A percentile compares a stretch with the other conserved stretches of the same genome.
phyloP scores from a whole-genome alignment of 257 asterid species.

The Salvia hispanica region DNA sequence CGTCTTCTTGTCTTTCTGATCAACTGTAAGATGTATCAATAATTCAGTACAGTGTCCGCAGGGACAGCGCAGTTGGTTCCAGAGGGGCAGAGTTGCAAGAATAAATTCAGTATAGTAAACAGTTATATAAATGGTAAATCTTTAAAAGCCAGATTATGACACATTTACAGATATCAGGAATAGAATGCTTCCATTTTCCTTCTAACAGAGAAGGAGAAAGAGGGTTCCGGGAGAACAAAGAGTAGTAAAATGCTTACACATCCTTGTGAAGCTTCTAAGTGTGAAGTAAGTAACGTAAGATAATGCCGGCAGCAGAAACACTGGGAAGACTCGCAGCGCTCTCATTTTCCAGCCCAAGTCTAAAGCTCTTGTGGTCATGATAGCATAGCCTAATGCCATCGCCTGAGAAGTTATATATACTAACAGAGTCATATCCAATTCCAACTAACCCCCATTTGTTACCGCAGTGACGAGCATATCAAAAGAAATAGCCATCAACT shows the following conservation, averaged over 20 bases:
- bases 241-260: slow-evolving; percentile 57
- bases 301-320: slow-evolving; percentile 70
- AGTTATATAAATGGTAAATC: background rate
- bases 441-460: background rate
- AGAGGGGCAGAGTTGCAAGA: no score
- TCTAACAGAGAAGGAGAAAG: background rate
- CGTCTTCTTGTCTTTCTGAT: slow-evolving; percentile 70
- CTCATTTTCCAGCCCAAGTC: slow-evolving; percentile 77
- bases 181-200: background rate
- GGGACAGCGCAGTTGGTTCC: no score
- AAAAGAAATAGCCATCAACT: background rate
- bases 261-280: slow-evolving; percentile 61
- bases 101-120: background rate
- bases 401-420: slow-evolving; percentile 45
- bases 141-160: background rate
- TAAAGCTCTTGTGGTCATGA: slow-evolving; percentile 64
- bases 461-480: background rate
- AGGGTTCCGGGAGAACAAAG: background rate
- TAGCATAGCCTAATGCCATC: slow-evolving; percentile 74
- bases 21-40: slow-evolving; percentile 45
- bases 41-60: background rate
- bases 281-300: slow-evolving; percentile 51
- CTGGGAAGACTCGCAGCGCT: slow-evolving; percentile 74
- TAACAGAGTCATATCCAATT: background rate
- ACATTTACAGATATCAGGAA: background rate